These are phyloP conservation scores for Fusarium sp. DNA, from an alignment of 2,329 filamentous ascomycete species.

Conservation along the genomic window DNA sequence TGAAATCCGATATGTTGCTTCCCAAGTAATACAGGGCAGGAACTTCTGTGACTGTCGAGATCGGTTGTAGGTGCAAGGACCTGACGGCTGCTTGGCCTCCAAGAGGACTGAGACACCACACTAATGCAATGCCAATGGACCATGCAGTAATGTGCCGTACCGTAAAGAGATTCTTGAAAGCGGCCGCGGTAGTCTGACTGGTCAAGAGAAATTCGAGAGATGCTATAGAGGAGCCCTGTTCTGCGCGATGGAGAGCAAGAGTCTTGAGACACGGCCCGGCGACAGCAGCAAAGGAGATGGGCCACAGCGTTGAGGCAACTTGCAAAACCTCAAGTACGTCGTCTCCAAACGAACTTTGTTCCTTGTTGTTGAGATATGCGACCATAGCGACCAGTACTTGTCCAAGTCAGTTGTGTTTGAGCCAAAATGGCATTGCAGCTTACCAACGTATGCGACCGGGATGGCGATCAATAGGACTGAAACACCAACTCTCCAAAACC, in stretches of 20 bases:
- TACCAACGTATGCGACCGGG: neutral
- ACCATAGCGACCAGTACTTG: neutral
- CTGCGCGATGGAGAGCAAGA: neutral
- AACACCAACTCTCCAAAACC: neutral
- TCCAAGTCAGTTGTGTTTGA: neutral
- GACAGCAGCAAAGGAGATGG: slow-evolving; percentile 16
- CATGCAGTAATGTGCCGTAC: neutral
- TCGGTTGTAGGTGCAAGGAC: neutral
- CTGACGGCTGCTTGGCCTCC: slow-evolving; percentile 8
- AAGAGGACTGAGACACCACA: slow-evolving; percentile 6
- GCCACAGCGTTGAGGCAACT: slow-evolving; percentile 14
- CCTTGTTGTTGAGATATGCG: neutral
- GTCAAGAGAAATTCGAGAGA: slow-evolving; percentile 8
- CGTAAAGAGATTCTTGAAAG: neutral
- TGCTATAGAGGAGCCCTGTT: neutral
- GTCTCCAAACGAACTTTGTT: neutral
- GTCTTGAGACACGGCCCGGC: slow-evolving; percentile 1
- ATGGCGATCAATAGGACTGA: neutral
- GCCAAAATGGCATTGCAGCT: too few species aligned
- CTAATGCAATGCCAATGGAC: fast-evolving
- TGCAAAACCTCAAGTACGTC: neutral
- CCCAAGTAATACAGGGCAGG: neutral
- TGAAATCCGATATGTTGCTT: fast-evolving
- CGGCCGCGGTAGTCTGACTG: neutral
- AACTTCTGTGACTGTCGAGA: neutral